These are phyloP conservation scores for Dactylellina drechsleri DNA, from an alignment of 2,329 filamentous ascomycete genomes.

Conservation along the genomic window DNA sequence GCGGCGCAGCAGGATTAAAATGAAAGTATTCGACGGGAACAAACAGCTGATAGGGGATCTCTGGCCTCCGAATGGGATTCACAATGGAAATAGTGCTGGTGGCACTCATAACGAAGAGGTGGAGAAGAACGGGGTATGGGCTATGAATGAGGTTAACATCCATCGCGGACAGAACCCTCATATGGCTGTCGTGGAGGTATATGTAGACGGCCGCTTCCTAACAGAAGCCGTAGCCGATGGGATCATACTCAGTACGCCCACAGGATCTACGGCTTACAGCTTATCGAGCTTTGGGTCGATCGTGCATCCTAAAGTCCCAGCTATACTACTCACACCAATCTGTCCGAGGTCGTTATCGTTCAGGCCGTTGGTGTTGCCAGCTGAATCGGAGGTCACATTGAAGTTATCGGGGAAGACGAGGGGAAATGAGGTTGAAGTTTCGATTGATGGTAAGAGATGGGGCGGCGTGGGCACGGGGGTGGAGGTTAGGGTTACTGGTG, in stretches of 20 bases:
- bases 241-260: constrained; percentile 92
- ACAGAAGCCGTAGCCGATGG: constrained; percentile 96
- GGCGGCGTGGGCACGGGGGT: constrained; percentile 76
- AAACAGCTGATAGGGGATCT: constrained; percentile 59
- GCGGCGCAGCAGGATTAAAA: constrained; percentile 85
- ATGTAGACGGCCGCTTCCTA: constrained; percentile 85
- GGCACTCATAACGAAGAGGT: constrained; percentile 10
- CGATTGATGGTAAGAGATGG: constrained; percentile 76
- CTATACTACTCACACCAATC: constrained; percentile 90
- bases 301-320: constrained; percentile 89
- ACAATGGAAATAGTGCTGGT: background rate
- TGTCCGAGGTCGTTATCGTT: constrained; percentile 93
- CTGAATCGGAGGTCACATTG: constrained; percentile 83
- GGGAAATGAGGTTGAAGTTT: constrained; percentile 79
- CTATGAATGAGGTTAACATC: constrained; percentile 94
- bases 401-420: constrained; percentile 83
- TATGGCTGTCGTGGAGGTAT: constrained; percentile 90
- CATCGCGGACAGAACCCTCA: constrained; percentile 91
- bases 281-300: constrained; percentile 93
- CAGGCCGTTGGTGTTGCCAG: constrained; percentile 85
- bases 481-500: constrained; percentile 89
- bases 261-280: constrained; percentile 93
- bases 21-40: constrained; percentile 73
- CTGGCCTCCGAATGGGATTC: constrained; percentile 46
- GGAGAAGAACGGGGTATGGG: constrained; percentile 61